phyloP scores from a whole-genome alignment of 495 filamentous ascomycete species.

The Aspergillus ostianus region DNA sequence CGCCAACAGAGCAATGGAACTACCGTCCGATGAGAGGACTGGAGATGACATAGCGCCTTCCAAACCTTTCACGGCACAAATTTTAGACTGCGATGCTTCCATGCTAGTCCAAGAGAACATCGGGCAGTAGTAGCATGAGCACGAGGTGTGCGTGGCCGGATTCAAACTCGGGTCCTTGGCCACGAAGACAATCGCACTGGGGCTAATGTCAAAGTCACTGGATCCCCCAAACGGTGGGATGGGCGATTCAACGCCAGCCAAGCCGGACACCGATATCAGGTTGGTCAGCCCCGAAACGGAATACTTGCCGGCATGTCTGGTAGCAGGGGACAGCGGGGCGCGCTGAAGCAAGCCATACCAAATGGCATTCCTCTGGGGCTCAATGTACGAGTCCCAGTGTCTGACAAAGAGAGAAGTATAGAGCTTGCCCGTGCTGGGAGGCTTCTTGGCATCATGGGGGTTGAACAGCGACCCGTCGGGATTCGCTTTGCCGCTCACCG shows the following conservation, averaged over 20 bases:
- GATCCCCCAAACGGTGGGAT: constrained; percentile 60
- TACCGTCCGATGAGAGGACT: constrained; percentile 71
- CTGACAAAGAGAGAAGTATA: constrained; percentile 59
- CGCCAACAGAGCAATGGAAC: constrained; percentile 72
- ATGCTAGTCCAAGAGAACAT: constrained; percentile 58
- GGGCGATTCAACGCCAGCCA: constrained; percentile 48
- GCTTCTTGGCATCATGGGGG: constrained; percentile 52
- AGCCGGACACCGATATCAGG: constrained; percentile 41
- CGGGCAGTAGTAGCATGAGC: constrained; percentile 60
- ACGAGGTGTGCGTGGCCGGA: constrained; percentile 78
- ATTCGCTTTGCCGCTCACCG: constrained; percentile 59
- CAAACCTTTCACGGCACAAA: constrained; percentile 37
- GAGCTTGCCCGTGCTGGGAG: constrained; percentile 48
- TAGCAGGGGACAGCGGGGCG: constrained; percentile 36
- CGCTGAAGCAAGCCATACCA: constrained; percentile 68
- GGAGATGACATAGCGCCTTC: constrained; percentile 76
- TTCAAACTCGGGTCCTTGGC: constrained; percentile 79
- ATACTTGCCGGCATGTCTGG: constrained; percentile 41
- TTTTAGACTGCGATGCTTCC: constrained; percentile 39
- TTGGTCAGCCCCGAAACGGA: constrained; percentile 49
- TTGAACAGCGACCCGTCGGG: constrained; percentile 58
- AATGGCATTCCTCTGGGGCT: constrained; percentile 65
- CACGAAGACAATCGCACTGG: constrained; percentile 68
- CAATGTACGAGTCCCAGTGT: constrained; percentile 61
- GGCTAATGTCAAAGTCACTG: constrained; percentile 58